A percentile compares a stretch with the other conserved stretches of the same genome.
These are phyloP conservation scores for Alternaria viburni DNA, from an alignment of 2,329 filamentous ascomycete genomes.

Conservation along the genomic window DNA sequence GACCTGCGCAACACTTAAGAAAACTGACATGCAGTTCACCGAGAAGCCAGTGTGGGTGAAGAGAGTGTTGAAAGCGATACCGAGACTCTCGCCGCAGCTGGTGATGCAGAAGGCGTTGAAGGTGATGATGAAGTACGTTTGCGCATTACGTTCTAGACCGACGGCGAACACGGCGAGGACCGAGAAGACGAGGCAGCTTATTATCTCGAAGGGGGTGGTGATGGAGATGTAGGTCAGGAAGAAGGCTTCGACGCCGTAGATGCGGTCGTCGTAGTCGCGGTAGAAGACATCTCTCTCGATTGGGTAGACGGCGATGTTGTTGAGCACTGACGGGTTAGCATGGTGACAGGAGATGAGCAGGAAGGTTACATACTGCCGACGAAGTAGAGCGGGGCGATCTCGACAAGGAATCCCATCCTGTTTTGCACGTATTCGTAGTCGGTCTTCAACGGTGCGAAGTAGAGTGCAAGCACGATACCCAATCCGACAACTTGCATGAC, in stretches of 20 bases:
- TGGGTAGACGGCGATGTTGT: slow-evolving; percentile 78
- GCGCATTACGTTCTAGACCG: slow-evolving; percentile 66
- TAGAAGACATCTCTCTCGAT: slow-evolving; percentile 77
- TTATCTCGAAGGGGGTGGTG: slow-evolving; percentile 74
- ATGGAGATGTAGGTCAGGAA: slow-evolving; percentile 72
- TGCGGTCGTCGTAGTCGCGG: slow-evolving; percentile 74
- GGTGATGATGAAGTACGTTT: slow-evolving; percentile 70
- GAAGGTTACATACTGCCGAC: slow-evolving; percentile 60
- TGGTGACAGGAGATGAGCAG: rapidly evolving
- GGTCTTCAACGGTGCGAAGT: slow-evolving; percentile 73
- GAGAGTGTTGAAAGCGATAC: slow-evolving; percentile 81
- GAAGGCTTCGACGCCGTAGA: slow-evolving; percentile 75
- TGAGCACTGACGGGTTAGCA: slow-evolving; percentile 60
- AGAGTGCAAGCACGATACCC: slow-evolving; percentile 46
- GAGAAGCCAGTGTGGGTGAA: slow-evolving; percentile 78
- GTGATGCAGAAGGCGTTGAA: slow-evolving; percentile 77
- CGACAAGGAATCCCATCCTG: slow-evolving; percentile 74
- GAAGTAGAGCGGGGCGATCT: slow-evolving; percentile 74
- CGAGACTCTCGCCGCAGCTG: slow-evolving; percentile 75
- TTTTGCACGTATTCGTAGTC: slow-evolving; percentile 75
- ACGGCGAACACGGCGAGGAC: slow-evolving; percentile 68
- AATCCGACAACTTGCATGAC: slow-evolving; percentile 49
- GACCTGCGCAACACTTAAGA: slow-evolving; percentile 72
- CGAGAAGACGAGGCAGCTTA: slow-evolving; percentile 70
- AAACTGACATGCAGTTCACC: slow-evolving; percentile 72